Evolutionary conservation across 2,329 filamentous ascomycete genomes (phyloP).

Genomic region (Colletotrichum viniferum): DNA sequence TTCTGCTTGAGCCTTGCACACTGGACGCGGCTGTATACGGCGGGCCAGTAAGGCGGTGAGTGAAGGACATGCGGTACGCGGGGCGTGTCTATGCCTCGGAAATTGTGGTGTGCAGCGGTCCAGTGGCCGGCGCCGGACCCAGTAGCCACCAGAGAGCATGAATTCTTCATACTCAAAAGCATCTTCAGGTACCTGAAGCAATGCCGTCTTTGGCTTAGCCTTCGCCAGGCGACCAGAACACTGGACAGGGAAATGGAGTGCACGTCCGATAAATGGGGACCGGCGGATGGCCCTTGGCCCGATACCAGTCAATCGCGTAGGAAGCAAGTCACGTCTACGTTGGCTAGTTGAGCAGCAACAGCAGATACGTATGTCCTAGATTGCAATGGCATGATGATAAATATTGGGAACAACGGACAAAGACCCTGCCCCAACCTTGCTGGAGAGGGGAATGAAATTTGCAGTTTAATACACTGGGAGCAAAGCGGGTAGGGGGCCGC

Average conservation of each 20-base stretch:
- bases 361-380: not conserved
- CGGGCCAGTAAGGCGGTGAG: not conserved
- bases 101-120: conserved; percentile 15
- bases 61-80: not conserved
- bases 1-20: not conserved
- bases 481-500: not conserved
- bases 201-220: not conserved
- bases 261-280: not conserved
- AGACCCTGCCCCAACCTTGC: not conserved
- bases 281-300: not conserved
- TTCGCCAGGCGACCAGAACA: not conserved
- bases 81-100: not conserved
- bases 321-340: not conserved
- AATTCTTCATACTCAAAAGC: not conserved
- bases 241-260: not conserved
- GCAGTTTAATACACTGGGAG: not conserved
- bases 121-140: not conserved
- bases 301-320: not conserved
- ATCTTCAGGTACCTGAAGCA: not conserved
- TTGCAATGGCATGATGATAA: not conserved
- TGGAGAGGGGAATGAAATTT: not conserved
- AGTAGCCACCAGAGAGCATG: not conserved
- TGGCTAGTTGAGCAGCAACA: not conserved
- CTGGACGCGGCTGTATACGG: not conserved
- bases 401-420: not conserved